Evolutionary conservation across 441 rosid genomes (phyloP).

Genomic region (Dalechampia spathulata): DNA sequence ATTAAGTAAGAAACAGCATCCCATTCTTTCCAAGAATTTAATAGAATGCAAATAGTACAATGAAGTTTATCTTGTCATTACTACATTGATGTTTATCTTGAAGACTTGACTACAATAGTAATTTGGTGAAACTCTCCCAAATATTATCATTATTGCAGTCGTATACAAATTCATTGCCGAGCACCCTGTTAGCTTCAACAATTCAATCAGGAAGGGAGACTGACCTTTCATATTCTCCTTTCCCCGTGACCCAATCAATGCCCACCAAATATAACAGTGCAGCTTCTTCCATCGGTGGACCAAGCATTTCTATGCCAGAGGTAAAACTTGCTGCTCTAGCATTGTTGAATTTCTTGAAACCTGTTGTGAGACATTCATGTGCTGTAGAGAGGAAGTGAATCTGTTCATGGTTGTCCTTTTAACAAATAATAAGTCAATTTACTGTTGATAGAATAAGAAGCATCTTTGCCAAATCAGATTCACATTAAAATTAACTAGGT

Average conservation of each 20-base stretch:
- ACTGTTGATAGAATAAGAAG: no score
- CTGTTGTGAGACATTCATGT: no score
- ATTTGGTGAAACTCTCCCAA: constrained; percentile 14
- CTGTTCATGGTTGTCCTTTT: no score
- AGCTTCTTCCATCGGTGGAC: constrained; percentile 60
- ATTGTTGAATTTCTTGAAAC: background rate
- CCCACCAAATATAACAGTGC: constrained; percentile 59
- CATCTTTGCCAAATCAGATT: no score
- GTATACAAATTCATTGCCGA: constrained; percentile 64
- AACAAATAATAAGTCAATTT: no score
- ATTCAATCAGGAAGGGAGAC: constrained; percentile 71
- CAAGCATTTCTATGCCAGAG: constrained; percentile 80
- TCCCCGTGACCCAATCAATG: constrained; percentile 61
- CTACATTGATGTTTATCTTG: background rate
- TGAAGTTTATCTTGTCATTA: background rate
- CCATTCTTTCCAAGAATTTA: no score
- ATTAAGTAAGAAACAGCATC: no score
- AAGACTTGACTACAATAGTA: background rate
- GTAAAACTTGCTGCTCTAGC: constrained; percentile 32
- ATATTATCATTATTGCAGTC: constrained; percentile 40
- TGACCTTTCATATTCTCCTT: constrained; percentile 77
- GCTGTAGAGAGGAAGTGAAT: no score
- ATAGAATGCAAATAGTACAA: no score
- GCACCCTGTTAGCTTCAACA: constrained; percentile 58
- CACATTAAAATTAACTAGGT: no score